phyloP scores from a whole-genome alignment of 164 flowering plant species.

The Chimonanthus salicifolius region DNA sequence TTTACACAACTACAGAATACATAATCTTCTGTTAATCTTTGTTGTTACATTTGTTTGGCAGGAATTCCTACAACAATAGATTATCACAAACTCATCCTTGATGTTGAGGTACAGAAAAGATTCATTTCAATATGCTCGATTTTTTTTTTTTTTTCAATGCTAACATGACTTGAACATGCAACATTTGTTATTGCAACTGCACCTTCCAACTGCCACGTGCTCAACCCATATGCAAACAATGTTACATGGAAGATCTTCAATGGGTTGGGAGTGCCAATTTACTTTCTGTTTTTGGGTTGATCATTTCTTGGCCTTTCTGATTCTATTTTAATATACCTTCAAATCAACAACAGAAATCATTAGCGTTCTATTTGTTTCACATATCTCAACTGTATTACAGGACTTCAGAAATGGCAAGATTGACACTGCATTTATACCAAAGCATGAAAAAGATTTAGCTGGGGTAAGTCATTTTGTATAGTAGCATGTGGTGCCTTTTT shows the following conservation, averaged over 20 bases:
- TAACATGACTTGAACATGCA: too few relatives aligned
- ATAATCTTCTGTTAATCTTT: background rate
- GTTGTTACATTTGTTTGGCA: conserved; percentile 18
- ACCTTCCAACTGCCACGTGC: background rate
- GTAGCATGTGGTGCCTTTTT: background rate
- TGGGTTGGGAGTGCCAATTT: background rate
- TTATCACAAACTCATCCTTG: conserved; percentile 95
- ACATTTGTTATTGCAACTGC: too few relatives aligned
- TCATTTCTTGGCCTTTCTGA: background rate
- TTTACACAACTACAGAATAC: background rate
- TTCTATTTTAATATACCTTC: too few relatives aligned
- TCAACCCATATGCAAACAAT: background rate
- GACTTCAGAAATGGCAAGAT: conserved; percentile 91
- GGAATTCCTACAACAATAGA: conserved; percentile 97
- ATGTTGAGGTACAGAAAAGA: conserved; percentile 57
- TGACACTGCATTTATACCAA: conserved; percentile 95
- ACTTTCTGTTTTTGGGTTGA: background rate
- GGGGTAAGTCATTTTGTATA: conserved; percentile 38
- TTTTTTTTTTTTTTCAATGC: too few relatives aligned
- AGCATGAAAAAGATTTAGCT: conserved; percentile 79
- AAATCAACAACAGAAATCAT: background rate
- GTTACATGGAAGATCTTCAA: background rate
- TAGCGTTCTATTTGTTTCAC: background rate
- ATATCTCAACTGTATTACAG: conserved; percentile 33
- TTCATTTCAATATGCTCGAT: background rate